These are phyloP conservation scores for Scytalidium sp. DNA, from an alignment of 2,329 filamentous ascomycete species.

Conservation along the genomic window DNA sequence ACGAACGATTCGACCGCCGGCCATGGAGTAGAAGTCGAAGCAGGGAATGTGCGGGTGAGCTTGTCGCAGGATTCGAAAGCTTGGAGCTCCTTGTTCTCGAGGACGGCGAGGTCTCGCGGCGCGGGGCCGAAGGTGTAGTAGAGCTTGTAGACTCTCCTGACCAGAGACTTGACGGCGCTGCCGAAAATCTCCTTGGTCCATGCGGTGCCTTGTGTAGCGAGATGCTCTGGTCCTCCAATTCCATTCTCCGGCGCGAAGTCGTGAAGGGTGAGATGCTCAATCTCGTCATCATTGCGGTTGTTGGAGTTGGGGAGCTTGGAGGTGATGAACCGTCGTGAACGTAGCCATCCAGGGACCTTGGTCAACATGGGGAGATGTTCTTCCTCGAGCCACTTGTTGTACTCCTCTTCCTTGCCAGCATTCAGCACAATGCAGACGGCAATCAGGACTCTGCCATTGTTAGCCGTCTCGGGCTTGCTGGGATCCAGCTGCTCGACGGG, in stretches of 20 bases:
- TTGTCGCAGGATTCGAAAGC: slow-evolving; percentile 1
- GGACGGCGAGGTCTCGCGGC: slow-evolving; percentile 58
- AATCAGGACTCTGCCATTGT: slow-evolving; percentile 58
- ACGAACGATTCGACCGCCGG: slow-evolving; percentile 62
- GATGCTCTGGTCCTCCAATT: slow-evolving; percentile 60
- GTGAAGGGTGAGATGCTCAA: slow-evolving; percentile 65
- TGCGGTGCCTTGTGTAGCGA: slow-evolving; percentile 59
- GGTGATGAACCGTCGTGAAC: slow-evolving; percentile 68
- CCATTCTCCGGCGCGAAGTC: slow-evolving; percentile 70
- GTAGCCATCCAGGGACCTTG: slow-evolving; percentile 75
- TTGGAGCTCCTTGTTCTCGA: slow-evolving; percentile 5
- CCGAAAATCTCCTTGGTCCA: slow-evolving; percentile 58
- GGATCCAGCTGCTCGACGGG: slow-evolving; percentile 51
- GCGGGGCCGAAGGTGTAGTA: slow-evolving; percentile 79
- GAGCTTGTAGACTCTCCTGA: slow-evolving; percentile 62
- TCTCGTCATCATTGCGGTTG: slow-evolving; percentile 45
- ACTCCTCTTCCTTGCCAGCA: slow-evolving; percentile 48
- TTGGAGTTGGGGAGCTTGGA: slow-evolving; percentile 50
- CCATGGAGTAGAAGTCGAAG: slow-evolving; percentile 44
- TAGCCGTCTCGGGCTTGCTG: slow-evolving; percentile 43
- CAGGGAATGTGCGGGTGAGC: slow-evolving; percentile 32
- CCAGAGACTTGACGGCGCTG: slow-evolving; percentile 55
- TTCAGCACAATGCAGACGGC: slow-evolving; percentile 57
- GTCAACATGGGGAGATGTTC: slow-evolving; percentile 72
- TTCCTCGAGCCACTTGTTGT: slow-evolving; percentile 68